A percentile compares a stretch with the other conserved stretches of the same genome.
These are phyloP conservation scores for Mortierella sp. DNA, from an alignment of 371 early-diverging fungal genomes.

Conservation along the genomic window DNA sequence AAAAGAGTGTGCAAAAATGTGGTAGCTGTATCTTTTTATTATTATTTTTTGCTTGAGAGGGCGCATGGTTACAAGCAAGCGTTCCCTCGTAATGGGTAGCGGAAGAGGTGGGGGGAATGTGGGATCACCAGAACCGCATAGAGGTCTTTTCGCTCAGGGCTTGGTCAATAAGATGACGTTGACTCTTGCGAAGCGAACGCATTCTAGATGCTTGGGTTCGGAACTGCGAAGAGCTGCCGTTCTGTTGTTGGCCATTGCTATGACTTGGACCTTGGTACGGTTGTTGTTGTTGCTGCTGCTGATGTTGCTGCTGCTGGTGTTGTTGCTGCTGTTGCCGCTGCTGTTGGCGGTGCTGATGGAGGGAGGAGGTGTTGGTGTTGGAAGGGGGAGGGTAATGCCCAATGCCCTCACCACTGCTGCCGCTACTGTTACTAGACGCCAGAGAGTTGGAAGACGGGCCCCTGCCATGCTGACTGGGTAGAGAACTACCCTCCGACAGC, in stretches of 20 bases:
- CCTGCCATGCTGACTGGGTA: not conserved
- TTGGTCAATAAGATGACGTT: constrained; percentile 45
- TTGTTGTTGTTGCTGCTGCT: constrained; percentile 2
- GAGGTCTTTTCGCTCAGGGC: constrained; percentile 27
- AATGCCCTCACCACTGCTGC: constrained; percentile 13
- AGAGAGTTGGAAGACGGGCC: not conserved
- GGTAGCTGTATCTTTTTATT: not conserved
- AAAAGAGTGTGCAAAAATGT: not conserved
- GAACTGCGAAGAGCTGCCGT: not conserved
- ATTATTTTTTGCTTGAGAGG: not conserved
- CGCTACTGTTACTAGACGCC: constrained; percentile 5
- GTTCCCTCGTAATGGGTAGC: too few relatives aligned
- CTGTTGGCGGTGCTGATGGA: not conserved
- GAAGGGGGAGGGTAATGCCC: not conserved
- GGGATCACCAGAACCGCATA: constrained; percentile 11
- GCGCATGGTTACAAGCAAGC: too few relatives aligned
- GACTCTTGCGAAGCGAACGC: constrained; percentile 47
- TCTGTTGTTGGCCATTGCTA: not conserved
- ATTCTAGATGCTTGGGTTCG: not conserved
- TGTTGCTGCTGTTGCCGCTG: not conserved
- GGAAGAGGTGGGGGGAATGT: not conserved
- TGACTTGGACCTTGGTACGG: not conserved
- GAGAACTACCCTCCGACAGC: not conserved
- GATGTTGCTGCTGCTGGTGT: constrained; percentile 1
- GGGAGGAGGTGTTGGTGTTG: constrained; percentile 9